Evolutionary conservation across 495 filamentous ascomycete genomes (phyloP), one percentile per base, ranked within the genome.

Genomic region (Podospora tetraspora): DNA sequence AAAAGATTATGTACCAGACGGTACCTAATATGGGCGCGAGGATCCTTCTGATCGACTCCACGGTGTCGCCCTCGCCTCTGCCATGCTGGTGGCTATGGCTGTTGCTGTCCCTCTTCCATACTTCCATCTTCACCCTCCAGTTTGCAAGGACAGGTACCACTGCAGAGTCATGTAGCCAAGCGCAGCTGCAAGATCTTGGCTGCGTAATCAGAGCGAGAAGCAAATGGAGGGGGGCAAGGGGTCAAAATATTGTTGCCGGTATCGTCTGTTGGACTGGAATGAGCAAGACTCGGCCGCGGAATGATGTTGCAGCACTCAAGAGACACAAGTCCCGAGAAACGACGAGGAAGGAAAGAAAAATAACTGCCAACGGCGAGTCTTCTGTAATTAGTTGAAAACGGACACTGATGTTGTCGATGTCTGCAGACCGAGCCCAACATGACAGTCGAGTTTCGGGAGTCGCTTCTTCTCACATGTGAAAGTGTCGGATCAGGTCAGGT

Each of bases 1-100:
- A 92, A 24, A 82, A 77, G 13, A 84, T 77, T 6, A 92, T 87
- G 64, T 91, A 88, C 21, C 86, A 67, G 6, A 90, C 72, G 80
- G 90, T 82, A 43, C 79, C 79, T 71, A 83, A 80, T 34, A 88
- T 29, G 1, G 43, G 71, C 3, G 84, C 83, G 16, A 80, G 68
- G 24, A 88, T 71, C 27, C 61, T 62, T 13, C 83, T 62, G 29
- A 61, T 22, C 66, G 72, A 71, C 72, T 70, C 74, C 77, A 80
- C 79, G 57, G 67, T 78, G 34, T 27, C 19, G 43, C 43, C 43
- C 16, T n/a, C 19, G 1, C 43, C 19, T 52, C 8, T n/a, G 43
- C 43, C n/a, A 52, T 8, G 19, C 43, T 52, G 16, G 12, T 34
- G 32, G 12, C 0, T 19, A 52, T n/a, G 43, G 43, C 16, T 9